phyloP scores from a whole-genome alignment of 805 yeast genomes.

The Candida silvicultrix region DNA sequence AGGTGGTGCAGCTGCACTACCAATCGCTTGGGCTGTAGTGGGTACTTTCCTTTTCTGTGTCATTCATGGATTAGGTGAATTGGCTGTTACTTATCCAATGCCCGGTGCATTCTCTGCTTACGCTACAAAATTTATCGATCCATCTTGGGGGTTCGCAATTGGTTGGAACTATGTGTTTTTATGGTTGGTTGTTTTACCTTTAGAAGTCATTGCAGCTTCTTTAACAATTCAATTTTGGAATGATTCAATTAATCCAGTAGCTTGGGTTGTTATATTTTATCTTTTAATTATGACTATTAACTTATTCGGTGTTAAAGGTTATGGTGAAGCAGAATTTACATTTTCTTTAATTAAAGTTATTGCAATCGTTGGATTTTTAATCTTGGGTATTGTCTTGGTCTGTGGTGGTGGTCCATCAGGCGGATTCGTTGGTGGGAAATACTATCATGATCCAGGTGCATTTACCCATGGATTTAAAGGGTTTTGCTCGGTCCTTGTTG shows the following conservation, averaged over 20 bases:
- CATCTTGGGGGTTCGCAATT: constrained; percentile 56
- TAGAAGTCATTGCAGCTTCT: constrained; percentile 48
- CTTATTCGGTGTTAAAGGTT: constrained; percentile 47
- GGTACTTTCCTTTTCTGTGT: constrained; percentile 53
- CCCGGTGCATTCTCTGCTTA: constrained; percentile 63
- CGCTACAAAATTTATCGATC: constrained; percentile 52
- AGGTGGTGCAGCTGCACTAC: constrained; percentile 62
- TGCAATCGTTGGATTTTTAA: constrained; percentile 47
- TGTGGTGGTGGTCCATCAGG: constrained; percentile 43
- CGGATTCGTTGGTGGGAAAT: constrained; percentile 37
- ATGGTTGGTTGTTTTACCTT: constrained; percentile 45
- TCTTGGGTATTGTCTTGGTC: constrained; percentile 42
- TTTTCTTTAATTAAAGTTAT: constrained; percentile 42
- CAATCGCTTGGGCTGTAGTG: constrained; percentile 47
- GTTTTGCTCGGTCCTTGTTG: constrained; percentile 45
- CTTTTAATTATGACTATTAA: constrained; percentile 41
- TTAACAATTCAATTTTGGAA: constrained; percentile 49
- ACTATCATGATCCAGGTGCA: constrained; percentile 55
- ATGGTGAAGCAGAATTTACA: constrained; percentile 48
- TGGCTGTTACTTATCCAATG: constrained; percentile 55
- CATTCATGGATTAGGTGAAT: constrained; percentile 56
- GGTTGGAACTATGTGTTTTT: constrained; percentile 52
- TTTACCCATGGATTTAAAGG: constrained; percentile 54
- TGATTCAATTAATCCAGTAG: constrained; percentile 37
- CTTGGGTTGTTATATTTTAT: constrained; percentile 46